phyloP scores from a whole-genome alignment of 2,329 filamentous ascomycete species.

The Aspergillus puulaauensis region DNA sequence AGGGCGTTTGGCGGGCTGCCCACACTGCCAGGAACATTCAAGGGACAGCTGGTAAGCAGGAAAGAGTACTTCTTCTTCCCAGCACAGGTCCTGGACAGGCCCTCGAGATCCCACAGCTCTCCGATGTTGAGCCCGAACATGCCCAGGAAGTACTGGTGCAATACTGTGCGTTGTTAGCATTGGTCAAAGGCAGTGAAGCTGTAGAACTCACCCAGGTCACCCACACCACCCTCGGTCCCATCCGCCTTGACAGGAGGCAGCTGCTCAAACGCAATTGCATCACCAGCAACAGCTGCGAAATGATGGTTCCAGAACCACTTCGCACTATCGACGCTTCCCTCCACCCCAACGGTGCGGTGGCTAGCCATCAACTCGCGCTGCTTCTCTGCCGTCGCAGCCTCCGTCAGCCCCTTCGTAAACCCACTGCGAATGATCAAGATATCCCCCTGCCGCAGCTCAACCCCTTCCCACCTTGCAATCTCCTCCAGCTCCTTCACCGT shows the following conservation, averaged over 20 bases:
- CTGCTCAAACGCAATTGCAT: conserved; percentile 26
- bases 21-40: conserved; percentile 44
- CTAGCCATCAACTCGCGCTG: conserved; percentile 6
- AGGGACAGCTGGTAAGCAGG: conserved; percentile 44
- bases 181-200: no score
- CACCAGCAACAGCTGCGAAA: conserved; percentile 40
- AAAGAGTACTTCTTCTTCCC: conserved; percentile 42
- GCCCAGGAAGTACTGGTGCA: conserved; percentile 44
- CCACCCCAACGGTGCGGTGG: conserved; percentile 37
- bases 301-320: conserved; percentile 58
- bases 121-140: conserved; percentile 47
- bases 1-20: conserved; percentile 33
- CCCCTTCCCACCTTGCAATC: conserved; percentile 19
- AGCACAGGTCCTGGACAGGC: conserved; percentile 37
- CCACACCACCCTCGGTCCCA: not conserved
- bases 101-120: conserved; percentile 48
- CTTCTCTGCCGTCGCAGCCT: conserved; percentile 19
- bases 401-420: conserved; percentile 18
- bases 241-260: conserved; percentile 15
- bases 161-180: conserved; percentile 3
- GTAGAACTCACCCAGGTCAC: not conserved
- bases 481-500: conserved; percentile 16
- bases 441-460: conserved; percentile 20
- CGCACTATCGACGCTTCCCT: conserved; percentile 47
- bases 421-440: conserved; percentile 26